Percentiles rank a stretch among this genome's conserved stretches.
phyloP scores from a whole-genome alignment of 2,329 filamentous ascomycete species.

The Ophiocordyceps australis region DNA sequence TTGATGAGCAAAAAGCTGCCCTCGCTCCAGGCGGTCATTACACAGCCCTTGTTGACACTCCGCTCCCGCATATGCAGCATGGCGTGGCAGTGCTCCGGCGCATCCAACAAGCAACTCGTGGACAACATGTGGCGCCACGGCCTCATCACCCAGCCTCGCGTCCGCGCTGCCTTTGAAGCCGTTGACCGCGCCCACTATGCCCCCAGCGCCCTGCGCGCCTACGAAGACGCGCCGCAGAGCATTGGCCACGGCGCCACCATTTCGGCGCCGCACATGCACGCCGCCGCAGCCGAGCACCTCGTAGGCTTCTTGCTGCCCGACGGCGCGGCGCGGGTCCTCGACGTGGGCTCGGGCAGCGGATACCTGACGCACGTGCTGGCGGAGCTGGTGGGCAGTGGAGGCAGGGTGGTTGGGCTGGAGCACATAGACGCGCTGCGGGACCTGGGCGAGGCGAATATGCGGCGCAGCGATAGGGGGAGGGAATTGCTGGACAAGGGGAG shows the following conservation, averaged over 20 bases:
- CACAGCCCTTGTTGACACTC: too few relatives aligned
- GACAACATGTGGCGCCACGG: slow-evolving; percentile 56
- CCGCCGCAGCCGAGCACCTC: slow-evolving; percentile 30
- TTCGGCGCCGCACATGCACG: slow-evolving; percentile 44
- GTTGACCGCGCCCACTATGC: slow-evolving; percentile 82
- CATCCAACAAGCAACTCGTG: slow-evolving; percentile 56
- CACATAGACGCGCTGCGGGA: slow-evolving; percentile 49
- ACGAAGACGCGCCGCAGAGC: slow-evolving; percentile 38
- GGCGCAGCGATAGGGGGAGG: slow-evolving; percentile 38
- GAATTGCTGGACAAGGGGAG: slow-evolving; percentile 42
- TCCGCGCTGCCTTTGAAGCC: slow-evolving; percentile 69
- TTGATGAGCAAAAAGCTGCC: too few relatives aligned
- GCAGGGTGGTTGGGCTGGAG: slow-evolving; percentile 51
- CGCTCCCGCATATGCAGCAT: too few relatives aligned
- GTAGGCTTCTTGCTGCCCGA: slow-evolving; percentile 22
- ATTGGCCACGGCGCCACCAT: slow-evolving; percentile 40
- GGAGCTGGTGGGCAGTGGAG: slow-evolving; percentile 43
- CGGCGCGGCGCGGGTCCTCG: slow-evolving; percentile 34
- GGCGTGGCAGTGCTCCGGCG: slow-evolving; percentile 79
- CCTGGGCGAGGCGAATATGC: slow-evolving; percentile 46
- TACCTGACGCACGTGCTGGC: slow-evolving; percentile 84
- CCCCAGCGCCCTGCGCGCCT: slow-evolving; percentile 47
- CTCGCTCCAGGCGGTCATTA: too few relatives aligned
- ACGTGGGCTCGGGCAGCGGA: slow-evolving; percentile 59
- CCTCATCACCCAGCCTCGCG: slow-evolving; percentile 53